Percentiles rank a stretch among this genome's conserved stretches.
Conservation (phyloP, 345 rosid genomes). For the Rubroshorea leprosula region DNA sequence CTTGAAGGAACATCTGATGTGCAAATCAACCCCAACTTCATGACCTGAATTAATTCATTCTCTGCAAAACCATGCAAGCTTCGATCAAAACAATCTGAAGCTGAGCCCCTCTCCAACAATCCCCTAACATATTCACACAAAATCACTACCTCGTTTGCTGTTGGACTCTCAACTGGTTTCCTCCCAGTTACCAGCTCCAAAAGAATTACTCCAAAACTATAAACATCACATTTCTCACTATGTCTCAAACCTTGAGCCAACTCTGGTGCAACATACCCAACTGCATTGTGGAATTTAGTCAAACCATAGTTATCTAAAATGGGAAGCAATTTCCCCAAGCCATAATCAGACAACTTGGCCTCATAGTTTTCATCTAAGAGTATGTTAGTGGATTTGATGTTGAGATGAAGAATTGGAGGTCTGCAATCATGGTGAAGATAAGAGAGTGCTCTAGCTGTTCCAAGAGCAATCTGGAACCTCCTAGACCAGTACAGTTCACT, state of each 20-base stretch:
- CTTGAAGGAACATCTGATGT: constrained; percentile 64
- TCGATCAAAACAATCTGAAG: constrained; percentile 80
- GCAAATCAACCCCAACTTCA: constrained; percentile 87
- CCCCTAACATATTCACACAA: constrained; percentile 78
- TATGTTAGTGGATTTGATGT: constrained; percentile 83
- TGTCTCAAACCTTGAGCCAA: constrained; percentile 68
- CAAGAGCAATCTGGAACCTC: constrained; percentile 82
- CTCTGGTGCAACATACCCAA: constrained; percentile 98
- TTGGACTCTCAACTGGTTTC: constrained; percentile 83
- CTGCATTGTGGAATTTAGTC: constrained; percentile 77
- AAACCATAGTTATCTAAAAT: constrained; percentile 66
- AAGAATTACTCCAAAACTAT: constrained; percentile 87
- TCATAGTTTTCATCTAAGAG: constrained; percentile 70
- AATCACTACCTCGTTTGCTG: constrained; percentile 55
- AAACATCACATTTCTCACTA: constrained; percentile 87
- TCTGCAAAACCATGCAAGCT: constrained; percentile 70
- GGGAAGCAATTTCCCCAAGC: constrained; percentile 75
- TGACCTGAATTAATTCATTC: constrained; percentile 84
- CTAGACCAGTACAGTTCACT: constrained; percentile 68
- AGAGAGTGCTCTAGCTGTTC: constrained; percentile 83
- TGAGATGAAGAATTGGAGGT: constrained; percentile 87
- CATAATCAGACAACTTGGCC: constrained; percentile 82
- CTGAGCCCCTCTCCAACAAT: constrained; percentile 64
- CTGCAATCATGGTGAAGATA: constrained; percentile 89
- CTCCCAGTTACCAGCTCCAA: constrained; percentile 89